These are phyloP conservation scores for Spathaspora arborariae DNA, from an alignment of 805 yeast genomes.

Conservation along the genomic window DNA sequence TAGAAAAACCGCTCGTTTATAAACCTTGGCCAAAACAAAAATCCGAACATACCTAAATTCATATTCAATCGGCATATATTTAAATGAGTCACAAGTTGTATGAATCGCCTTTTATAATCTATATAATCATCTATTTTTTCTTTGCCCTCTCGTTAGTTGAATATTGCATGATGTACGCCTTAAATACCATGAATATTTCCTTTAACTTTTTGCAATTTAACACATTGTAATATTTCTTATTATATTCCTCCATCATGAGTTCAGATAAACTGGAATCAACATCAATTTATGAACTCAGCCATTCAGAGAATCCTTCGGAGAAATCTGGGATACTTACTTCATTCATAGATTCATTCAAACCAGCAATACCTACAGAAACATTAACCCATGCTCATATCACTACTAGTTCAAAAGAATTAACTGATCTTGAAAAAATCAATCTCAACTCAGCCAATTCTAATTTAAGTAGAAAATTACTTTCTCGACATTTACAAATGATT, in stretches of 20 bases:
- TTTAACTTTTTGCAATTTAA: background rate
- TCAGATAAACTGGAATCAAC: constrained; percentile 5
- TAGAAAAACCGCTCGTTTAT: background rate
- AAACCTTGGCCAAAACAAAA: background rate
- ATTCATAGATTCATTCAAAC: constrained; percentile 33
- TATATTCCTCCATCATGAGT: constrained; percentile 1
- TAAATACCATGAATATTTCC: background rate
- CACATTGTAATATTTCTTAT: background rate
- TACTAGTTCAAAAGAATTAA: constrained; percentile 15
- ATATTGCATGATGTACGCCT: no score
- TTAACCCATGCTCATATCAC: constrained; percentile 15
- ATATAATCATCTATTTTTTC: background rate
- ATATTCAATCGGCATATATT: background rate
- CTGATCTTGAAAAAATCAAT: constrained; percentile 28
- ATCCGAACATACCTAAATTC: no score
- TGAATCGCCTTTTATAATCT: background rate
- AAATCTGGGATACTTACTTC: constrained; percentile 18
- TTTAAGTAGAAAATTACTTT: constrained; percentile 48
- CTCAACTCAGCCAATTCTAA: constrained; percentile 50
- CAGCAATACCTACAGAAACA: constrained; percentile 22
- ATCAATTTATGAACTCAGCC: constrained; percentile 12
- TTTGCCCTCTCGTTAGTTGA: background rate
- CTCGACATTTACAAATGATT: constrained; percentile 62
- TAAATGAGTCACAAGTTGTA: background rate
- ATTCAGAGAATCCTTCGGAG: constrained; percentile 8